A percentile compares a stretch with the other conserved stretches of the same genome.
Evolutionary conservation across 75 land plant genomes (phyloP).

Genomic region (Cupressus sempervirens): DNA sequence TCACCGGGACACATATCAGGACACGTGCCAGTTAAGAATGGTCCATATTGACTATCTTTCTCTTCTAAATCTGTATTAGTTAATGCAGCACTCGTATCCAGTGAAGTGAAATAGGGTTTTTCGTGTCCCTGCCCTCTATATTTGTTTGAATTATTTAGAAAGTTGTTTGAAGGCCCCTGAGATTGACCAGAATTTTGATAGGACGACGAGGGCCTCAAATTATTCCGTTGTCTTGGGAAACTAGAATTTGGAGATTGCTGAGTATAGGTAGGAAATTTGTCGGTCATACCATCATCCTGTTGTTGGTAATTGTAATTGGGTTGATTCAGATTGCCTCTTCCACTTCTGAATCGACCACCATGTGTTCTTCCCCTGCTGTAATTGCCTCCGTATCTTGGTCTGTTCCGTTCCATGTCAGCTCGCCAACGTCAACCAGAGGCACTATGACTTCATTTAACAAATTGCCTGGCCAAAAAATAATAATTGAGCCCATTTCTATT

Average conservation of each 20-base stretch:
- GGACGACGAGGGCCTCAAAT: background rate
- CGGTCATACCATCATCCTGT: background rate
- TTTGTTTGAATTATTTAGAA: background rate
- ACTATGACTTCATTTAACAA: background rate
- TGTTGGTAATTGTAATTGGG: background rate
- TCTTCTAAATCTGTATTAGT: background rate
- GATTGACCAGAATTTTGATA: background rate
- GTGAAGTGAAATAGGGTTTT: background rate
- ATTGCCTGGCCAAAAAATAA: background rate
- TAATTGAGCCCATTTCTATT: background rate
- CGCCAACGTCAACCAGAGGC: background rate
- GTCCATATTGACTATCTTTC: background rate
- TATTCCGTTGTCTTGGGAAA: background rate
- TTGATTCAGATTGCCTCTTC: background rate
- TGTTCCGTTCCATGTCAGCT: background rate
- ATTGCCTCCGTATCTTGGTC: background rate
- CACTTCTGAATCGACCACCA: background rate
- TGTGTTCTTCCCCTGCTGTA: background rate
- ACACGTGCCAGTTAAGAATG: constrained; percentile 49
- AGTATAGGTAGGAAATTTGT: background rate
- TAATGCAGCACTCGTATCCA: background rate
- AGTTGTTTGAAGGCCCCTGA: background rate
- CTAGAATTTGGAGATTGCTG: background rate
- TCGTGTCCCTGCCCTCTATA: background rate
- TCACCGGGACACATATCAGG: constrained; percentile 78